Conservation (phyloP, 768 basidiomycete genomes). For the Agrocybe chaxingu region DNA sequence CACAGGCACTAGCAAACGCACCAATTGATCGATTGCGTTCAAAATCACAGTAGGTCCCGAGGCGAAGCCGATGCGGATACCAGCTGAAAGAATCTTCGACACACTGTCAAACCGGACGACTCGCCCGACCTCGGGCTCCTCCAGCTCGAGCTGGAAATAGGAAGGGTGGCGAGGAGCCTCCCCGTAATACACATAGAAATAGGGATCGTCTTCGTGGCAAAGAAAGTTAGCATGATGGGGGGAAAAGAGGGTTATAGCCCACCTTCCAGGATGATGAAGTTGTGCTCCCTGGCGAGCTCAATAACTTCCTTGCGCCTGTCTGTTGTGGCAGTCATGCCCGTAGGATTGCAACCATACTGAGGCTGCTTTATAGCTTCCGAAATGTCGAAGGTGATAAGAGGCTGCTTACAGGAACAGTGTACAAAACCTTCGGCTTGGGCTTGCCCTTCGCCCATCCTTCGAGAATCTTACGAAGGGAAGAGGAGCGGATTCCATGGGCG, state of each 20-base stretch:
- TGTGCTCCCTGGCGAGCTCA: conserved; percentile 63
- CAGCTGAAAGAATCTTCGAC: conserved; percentile 79
- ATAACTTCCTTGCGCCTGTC: conserved; percentile 73
- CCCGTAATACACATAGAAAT: conserved; percentile 77
- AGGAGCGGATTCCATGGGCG: conserved; percentile 61
- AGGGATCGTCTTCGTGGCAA: conserved; percentile 49
- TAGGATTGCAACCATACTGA: conserved; percentile 85
- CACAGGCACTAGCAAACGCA: conserved; percentile 29
- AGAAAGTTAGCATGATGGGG: background rate
- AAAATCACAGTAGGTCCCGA: conserved; percentile 71
- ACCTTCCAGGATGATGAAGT: conserved; percentile 88
- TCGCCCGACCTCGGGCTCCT: conserved; percentile 64
- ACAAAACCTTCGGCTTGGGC: conserved; percentile 73
- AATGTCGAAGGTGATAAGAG: background rate
- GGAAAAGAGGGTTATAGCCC: conserved; percentile 10
- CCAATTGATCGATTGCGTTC: conserved; percentile 67
- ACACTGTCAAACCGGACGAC: conserved; percentile 89
- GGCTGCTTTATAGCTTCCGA: background rate
- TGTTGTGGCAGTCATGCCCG: conserved; percentile 71
- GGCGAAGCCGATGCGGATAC: conserved; percentile 79
- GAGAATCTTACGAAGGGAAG: conserved; percentile 58
- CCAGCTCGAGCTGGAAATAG: conserved; percentile 78
- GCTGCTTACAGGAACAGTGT: conserved; percentile 67
- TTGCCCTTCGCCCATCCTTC: conserved; percentile 73
- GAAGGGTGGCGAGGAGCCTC: conserved; percentile 59